Evolutionary conservation across 2,329 filamentous ascomycete genomes (phyloP), one percentile per base, ranked within the genome.

Genomic region (Calonectria hongkongensis): DNA sequence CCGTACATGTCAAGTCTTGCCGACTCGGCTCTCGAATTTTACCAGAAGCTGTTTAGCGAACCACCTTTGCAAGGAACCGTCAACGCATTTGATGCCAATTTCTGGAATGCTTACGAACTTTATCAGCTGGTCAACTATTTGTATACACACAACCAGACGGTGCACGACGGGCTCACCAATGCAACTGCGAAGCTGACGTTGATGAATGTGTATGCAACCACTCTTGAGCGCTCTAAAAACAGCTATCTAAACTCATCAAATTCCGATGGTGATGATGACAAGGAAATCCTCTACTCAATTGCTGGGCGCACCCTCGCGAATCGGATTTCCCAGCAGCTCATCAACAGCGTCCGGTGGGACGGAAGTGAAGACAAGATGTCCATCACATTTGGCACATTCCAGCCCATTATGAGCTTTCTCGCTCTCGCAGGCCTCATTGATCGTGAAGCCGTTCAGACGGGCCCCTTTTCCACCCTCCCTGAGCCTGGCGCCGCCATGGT

Each of bases 401-500:
- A 90, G 73, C 89, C 90, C 2, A 86, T 92, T 71, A 71, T 92
- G 21, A 84, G 89, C 21, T 91, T 92, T 76, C 89, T 90, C 75
- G 82, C 86, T 1, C 82, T 92, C 3, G 82, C 87, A 0, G 82
- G 84, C 0, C 85, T 92, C 9, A 85, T 85, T 5, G 86, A 86
- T 62, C 79, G 82, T 0, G 81, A 91, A 65, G 91, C 92, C 79
- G 87, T 84, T n/a, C 86, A 89, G 4, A 86, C 80, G 56, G 80
- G 72, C 39, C 81, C 75, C 75, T 82, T 84, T 66, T 80, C 80
- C 4, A 74, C 72, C 2, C 71, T 91, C 16, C 92, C 94, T 0
- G 88, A 92, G 75, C 94, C 95, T 45, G 95, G 95, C 0, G 92
- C 92, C 1, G 89, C 91, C 48, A 93, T 98, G 88, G 86, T 90